phyloP scores from a whole-genome alignment of 495 filamentous ascomycete genomes.

The Penicillium diatomitis region DNA sequence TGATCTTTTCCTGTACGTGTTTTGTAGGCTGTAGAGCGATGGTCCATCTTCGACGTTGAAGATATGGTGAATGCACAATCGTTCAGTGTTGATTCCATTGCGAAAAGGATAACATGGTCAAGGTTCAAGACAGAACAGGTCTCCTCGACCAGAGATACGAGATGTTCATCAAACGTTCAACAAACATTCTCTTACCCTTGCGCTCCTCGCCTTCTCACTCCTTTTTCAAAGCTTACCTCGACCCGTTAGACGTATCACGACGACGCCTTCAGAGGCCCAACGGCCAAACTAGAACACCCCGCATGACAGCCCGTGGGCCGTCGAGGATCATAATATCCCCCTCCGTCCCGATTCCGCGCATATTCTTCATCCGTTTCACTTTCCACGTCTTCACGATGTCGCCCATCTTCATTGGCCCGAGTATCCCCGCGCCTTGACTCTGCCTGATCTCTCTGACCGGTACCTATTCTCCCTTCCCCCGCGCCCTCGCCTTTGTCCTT shows the following conservation, averaged over 20 bases:
- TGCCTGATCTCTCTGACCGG: not conserved
- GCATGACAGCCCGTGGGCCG: conserved; percentile 42
- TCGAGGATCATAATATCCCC: conserved; percentile 43
- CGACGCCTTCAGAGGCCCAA: not conserved
- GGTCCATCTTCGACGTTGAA: too few relatives aligned
- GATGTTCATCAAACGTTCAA: too few relatives aligned
- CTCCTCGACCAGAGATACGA: too few relatives aligned
- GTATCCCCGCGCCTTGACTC: not conserved
- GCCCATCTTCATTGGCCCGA: not conserved
- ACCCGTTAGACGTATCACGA: not conserved
- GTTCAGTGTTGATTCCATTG: not conserved
- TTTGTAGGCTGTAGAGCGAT: too few relatives aligned
- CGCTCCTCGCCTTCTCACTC: too few relatives aligned
- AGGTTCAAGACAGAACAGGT: too few relatives aligned
- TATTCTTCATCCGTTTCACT: conserved; percentile 41
- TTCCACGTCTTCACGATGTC: conserved; percentile 19
- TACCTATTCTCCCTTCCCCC: conserved; percentile 4
- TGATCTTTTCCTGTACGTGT: not conserved
- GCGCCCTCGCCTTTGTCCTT: too few relatives aligned
- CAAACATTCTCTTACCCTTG: too few relatives aligned
- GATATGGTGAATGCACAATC: too few relatives aligned
- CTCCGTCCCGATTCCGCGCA: conserved; percentile 25
- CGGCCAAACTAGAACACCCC: conserved; percentile 24
- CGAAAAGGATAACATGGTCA: not conserved
- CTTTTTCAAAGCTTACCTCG: too few relatives aligned